Conservation (phyloP, 2,329 filamentous ascomycete species). For the Alternaria viburni region DNA sequence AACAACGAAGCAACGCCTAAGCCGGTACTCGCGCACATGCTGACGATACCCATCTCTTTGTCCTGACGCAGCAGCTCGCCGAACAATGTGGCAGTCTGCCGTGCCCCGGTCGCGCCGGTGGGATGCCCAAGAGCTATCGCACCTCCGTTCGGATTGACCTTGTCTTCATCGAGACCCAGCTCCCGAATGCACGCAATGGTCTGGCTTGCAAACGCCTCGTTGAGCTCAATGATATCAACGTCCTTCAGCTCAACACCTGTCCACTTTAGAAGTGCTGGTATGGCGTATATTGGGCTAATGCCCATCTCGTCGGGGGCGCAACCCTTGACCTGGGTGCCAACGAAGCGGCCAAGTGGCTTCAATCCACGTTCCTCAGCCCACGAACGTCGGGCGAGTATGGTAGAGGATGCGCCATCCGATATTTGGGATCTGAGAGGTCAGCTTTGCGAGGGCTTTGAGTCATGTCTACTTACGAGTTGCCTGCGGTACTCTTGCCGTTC, state of each 20-base stretch:
- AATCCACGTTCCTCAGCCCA: slow-evolving; percentile 85
- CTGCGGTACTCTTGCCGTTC: slow-evolving; percentile 88
- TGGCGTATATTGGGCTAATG: slow-evolving; percentile 76
- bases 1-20: slow-evolving; percentile 42
- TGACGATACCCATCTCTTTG: slow-evolving; percentile 81
- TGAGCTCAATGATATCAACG: slow-evolving; percentile 88
- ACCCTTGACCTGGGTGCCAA: slow-evolving; percentile 88
- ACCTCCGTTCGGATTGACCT: slow-evolving; percentile 82
- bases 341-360: slow-evolving; percentile 91
- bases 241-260: slow-evolving; percentile 78
- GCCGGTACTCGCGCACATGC: slow-evolving; percentile 70
- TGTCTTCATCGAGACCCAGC: slow-evolving; percentile 72
- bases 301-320: slow-evolving; percentile 95
- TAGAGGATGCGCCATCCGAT: slow-evolving; percentile 88
- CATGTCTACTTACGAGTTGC: slow-evolving; percentile 62
- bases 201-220: slow-evolving; percentile 98
- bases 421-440: slow-evolving; percentile 73
- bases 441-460: background rate
- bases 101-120: slow-evolving; percentile 74
- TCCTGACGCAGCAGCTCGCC: slow-evolving; percentile 70
- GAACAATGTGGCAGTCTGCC: slow-evolving; percentile 85
- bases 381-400: slow-evolving; percentile 91
- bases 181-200: slow-evolving; percentile 81
- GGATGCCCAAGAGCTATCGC: slow-evolving; percentile 85
- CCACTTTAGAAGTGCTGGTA: slow-evolving; percentile 80